A percentile compares a stretch with the other conserved stretches of the same genome.
Conservation (phyloP, 2,329 filamentous ascomycete genomes). For the Pleurostoma richardsiae region DNA sequence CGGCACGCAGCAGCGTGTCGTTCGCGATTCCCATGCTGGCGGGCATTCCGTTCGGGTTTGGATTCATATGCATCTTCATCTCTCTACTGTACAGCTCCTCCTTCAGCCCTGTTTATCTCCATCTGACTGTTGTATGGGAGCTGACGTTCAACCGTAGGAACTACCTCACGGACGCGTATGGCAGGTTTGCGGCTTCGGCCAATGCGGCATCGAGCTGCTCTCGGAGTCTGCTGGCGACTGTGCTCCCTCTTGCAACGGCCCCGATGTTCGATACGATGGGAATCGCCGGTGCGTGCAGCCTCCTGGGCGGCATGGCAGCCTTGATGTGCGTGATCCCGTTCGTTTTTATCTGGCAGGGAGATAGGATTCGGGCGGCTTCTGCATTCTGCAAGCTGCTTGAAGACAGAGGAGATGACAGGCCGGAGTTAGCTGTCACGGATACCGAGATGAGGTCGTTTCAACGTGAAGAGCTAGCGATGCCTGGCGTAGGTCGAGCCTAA, state of each 20-base stretch:
- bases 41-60: constrained; percentile 56
- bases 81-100: constrained; percentile 35
- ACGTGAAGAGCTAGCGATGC: too few species aligned
- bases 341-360: constrained; percentile 49
- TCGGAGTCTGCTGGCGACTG: constrained; percentile 44
- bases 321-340: constrained; percentile 47
- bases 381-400: constrained; percentile 57
- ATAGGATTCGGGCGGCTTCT: constrained; percentile 48
- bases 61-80: constrained; percentile 60
- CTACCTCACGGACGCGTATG: constrained; percentile 64
- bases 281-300: constrained; percentile 44
- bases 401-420: constrained; percentile 37
- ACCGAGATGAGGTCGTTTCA: too few species aligned
- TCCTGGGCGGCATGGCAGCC: constrained; percentile 44
- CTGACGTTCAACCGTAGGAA: constrained; percentile 25
- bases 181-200: constrained; percentile 55
- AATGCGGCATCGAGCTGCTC: constrained; percentile 45
- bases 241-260: constrained; percentile 51
- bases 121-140: neutral
- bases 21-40: constrained; percentile 55
- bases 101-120: constrained; percentile 6
- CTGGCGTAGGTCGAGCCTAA: too few species aligned
- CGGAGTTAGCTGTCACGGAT: too few species aligned
- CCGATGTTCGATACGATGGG: constrained; percentile 43
- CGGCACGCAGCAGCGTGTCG: constrained; percentile 37